Conservation (phyloP, 2,329 filamentous ascomycete species). For the Pezicula carpinea region DNA sequence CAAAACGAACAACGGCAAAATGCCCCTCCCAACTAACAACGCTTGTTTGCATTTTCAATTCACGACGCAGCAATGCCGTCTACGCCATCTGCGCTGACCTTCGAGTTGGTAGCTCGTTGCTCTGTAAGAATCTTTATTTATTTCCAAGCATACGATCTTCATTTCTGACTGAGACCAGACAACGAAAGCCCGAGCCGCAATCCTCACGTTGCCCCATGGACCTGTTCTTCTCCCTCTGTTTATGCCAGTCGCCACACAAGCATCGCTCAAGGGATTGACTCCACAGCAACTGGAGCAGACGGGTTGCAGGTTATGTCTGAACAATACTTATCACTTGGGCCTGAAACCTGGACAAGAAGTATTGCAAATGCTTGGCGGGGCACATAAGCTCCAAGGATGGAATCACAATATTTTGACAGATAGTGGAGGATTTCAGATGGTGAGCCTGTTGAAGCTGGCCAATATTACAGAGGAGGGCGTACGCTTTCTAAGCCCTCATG, state of each 20-base stretch:
- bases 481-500: constrained; percentile 91
- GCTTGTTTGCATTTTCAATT: neutral
- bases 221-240: constrained; percentile 87
- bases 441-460: constrained; percentile 87
- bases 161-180: constrained; percentile 51
- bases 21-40: neutral
- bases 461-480: constrained; percentile 93
- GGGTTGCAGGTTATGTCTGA: constrained; percentile 84
- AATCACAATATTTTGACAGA: constrained; percentile 89
- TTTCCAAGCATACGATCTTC: constrained; percentile 5
- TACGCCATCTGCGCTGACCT: constrained; percentile 67
- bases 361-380: constrained; percentile 81
- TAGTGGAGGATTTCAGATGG: constrained; percentile 91
- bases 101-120: constrained; percentile 73
- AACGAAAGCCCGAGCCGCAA: constrained; percentile 87
- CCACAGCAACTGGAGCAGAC: constrained; percentile 88
- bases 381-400: constrained; percentile 94
- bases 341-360: constrained; percentile 91
- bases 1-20: neutral
- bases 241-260: constrained; percentile 98
- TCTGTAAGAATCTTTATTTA: constrained; percentile 53
- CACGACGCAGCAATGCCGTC: constrained; percentile 9
- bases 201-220: constrained; percentile 85
- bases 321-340: constrained; percentile 97
- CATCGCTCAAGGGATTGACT: constrained; percentile 89